Evolutionary conservation across 192 early-diverging fungal species (phyloP).

Genomic region (Backusella sp.): DNA sequence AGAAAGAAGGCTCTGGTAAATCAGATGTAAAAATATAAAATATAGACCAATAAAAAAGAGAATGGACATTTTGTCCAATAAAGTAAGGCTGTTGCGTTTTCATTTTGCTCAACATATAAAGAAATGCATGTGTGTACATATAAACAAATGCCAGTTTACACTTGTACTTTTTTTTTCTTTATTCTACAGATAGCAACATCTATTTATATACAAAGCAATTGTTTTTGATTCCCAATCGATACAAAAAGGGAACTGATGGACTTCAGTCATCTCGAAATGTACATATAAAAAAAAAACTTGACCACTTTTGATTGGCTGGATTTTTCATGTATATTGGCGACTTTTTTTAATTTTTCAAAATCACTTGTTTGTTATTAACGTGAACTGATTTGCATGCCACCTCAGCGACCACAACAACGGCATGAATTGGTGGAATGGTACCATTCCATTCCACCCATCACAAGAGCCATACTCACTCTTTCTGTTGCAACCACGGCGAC

Average conservation of each 20-base stretch:
- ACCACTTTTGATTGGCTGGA: background rate
- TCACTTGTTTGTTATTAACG: background rate
- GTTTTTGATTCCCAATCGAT: too few relatives aligned
- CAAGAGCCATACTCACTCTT: slow-evolving; percentile 51
- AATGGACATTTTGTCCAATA: background rate
- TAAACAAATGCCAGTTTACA: too few relatives aligned
- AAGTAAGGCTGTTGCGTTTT: background rate
- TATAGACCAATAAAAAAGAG: background rate
- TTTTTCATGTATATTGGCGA: background rate
- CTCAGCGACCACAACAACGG: slow-evolving; percentile 29
- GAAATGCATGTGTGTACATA: background rate
- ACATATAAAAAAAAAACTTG: background rate
- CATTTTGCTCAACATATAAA: background rate
- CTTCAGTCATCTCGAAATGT: too few relatives aligned
- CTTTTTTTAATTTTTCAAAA: background rate
- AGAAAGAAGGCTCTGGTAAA: background rate
- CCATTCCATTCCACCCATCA: slow-evolving; percentile 57
- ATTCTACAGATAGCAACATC: too few relatives aligned
- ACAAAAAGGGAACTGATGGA: too few relatives aligned
- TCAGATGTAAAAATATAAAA: background rate
- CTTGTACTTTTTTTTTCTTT: too few relatives aligned
- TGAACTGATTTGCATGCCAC: slow-evolving; percentile 17
- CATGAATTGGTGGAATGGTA: slow-evolving; percentile 56
- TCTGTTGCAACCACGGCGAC: slow-evolving; percentile 47
- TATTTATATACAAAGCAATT: too few relatives aligned